These are phyloP conservation scores for Metarhizium sp. DNA, from an alignment of 2,329 filamentous ascomycete species.

Conservation along the genomic window DNA sequence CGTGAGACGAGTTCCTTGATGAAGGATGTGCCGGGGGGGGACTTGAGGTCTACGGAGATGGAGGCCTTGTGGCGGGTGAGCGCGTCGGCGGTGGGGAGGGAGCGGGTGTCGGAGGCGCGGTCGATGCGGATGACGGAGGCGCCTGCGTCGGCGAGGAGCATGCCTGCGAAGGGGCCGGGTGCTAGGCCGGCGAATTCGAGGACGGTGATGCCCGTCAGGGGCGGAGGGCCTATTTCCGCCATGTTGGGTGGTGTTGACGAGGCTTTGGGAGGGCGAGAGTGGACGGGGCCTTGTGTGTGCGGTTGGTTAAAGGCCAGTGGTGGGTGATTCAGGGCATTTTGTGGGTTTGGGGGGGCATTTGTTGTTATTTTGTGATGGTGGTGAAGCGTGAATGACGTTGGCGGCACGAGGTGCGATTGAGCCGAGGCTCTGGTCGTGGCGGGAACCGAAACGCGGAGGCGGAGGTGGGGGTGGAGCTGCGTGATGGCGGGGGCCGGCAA, in stretches of 20 bases:
- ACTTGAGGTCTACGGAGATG: constrained; percentile 72
- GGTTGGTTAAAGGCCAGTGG: no score
- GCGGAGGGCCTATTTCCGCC: constrained; percentile 13
- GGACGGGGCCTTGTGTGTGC: no score
- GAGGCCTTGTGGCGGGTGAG: constrained; percentile 76
- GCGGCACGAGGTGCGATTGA: no score
- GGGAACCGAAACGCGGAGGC: no score
- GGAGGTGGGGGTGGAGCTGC: no score
- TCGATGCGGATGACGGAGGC: constrained; percentile 84
- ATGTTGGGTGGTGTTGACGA: background rate
- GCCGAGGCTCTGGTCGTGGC: no score
- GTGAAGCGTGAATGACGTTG: no score
- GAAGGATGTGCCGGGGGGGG: constrained; percentile 50
- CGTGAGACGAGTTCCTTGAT: constrained; percentile 55
- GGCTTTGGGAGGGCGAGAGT: background rate
- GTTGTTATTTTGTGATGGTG: no score
- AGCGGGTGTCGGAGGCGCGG: constrained; percentile 31
- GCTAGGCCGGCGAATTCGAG: constrained; percentile 53
- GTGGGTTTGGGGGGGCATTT: no score
- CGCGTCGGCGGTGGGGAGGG: constrained; percentile 52
- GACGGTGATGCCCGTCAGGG: constrained; percentile 43
- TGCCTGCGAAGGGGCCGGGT: constrained; percentile 77
- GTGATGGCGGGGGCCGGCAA: no score
- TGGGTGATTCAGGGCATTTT: no score
- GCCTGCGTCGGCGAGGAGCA: constrained; percentile 83